phyloP scores from a whole-genome alignment of 768 basidiomycete species.

The Podaxis mareebaensis region DNA sequence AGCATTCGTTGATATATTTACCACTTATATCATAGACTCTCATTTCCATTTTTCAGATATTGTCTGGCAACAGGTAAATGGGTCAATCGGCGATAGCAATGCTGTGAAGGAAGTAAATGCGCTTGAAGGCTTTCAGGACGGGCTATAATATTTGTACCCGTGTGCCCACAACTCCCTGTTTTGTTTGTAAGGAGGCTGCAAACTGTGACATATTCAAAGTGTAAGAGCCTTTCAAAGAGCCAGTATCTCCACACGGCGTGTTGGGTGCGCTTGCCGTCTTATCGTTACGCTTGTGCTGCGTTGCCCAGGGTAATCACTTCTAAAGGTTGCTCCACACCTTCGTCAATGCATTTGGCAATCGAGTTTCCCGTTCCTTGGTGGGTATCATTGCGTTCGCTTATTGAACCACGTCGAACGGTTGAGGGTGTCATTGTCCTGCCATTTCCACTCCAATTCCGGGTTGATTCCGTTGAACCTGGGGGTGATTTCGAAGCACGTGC shows the following conservation, averaged over 20 bases:
- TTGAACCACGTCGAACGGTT: not conserved
- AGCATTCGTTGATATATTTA: too few relatives aligned
- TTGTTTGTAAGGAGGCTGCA: not conserved
- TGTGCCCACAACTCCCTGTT: not conserved
- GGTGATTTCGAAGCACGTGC: conserved; percentile 12
- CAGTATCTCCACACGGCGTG: not conserved
- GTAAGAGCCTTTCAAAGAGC: not conserved
- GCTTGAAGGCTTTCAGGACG: not conserved
- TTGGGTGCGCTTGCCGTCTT: not conserved
- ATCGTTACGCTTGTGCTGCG: not conserved
- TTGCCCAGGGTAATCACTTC: not conserved
- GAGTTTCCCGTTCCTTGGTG: not conserved
- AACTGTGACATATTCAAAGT: not conserved
- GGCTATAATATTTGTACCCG: not conserved
- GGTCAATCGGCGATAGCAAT: not conserved
- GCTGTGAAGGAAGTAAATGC: not conserved
- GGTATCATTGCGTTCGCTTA: not conserved
- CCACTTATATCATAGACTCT: not conserved
- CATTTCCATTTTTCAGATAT: not conserved
- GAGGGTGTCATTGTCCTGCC: not conserved
- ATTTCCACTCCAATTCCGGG: not conserved
- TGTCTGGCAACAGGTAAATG: not conserved
- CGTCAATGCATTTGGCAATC: not conserved
- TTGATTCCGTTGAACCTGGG: conserved; percentile 2
- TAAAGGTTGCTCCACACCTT: not conserved